These are phyloP conservation scores for Pseudonitzschia pungens DNA, from an alignment of 108 stramenopile species.

Conservation along the genomic window DNA sequence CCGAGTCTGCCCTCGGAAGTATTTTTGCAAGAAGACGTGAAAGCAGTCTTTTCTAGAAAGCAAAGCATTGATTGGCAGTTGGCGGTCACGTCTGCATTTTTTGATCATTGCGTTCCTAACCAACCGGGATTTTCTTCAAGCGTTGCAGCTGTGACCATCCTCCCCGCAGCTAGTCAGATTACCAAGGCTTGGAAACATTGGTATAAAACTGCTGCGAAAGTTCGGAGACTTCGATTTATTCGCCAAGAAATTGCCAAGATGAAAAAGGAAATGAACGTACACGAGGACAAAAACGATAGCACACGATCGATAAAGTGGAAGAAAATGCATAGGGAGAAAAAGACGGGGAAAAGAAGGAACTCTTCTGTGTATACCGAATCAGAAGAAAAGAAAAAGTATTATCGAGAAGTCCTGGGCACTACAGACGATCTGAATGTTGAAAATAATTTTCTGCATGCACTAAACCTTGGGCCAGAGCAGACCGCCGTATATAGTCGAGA, in stretches of 20 bases:
- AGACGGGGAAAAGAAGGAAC: neutral
- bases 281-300: neutral
- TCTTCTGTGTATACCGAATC: neutral
- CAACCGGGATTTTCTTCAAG: conserved; percentile 81
- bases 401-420: conserved; percentile 30
- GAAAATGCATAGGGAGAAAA: conserved; percentile 5
- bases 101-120: conserved; percentile 86
- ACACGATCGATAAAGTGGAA: neutral
- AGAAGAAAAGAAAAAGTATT: conserved; percentile 26
- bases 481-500: conserved; percentile 81
- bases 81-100: conserved; percentile 74
- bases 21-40: conserved; percentile 42
- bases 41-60: conserved; percentile 26
- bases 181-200: conserved; percentile 84
- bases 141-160: conserved; percentile 85
- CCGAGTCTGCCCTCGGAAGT: conserved; percentile 60
- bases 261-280: conserved; percentile 6
- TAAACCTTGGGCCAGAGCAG: conserved; percentile 82
- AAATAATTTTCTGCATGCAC: conserved; percentile 42
- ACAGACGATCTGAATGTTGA: conserved; percentile 29
- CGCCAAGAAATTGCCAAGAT: conserved; percentile 33
- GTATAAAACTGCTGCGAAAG: conserved; percentile 75
- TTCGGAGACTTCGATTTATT: conserved; percentile 73
- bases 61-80: conserved; percentile 82
- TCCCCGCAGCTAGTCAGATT: conserved; percentile 68